Evolutionary conservation across 306 rosid genomes (phyloP).

Genomic region (Vicia faba): DNA sequence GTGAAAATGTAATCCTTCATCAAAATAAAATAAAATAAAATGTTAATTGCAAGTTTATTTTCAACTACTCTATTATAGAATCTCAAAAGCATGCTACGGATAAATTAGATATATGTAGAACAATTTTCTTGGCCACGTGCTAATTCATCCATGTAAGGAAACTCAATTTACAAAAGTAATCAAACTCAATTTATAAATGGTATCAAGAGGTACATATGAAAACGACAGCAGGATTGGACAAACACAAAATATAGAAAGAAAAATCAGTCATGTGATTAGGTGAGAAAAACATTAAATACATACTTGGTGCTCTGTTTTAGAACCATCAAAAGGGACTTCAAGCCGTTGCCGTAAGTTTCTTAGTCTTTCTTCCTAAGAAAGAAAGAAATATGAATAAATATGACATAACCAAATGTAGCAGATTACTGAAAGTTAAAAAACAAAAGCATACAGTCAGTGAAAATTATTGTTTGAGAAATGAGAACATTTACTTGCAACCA

Average conservation of each 20-base stretch:
- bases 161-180: not conserved
- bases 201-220: slow-evolving; percentile 13
- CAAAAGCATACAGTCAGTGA: slow-evolving; percentile 3
- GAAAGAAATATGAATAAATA: slow-evolving; percentile 18
- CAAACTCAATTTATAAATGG: not conserved
- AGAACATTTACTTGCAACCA: slow-evolving; percentile 1
- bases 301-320: slow-evolving; percentile 83
- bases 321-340: slow-evolving; percentile 88
- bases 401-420: slow-evolving; percentile 25
- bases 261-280: slow-evolving; percentile 11
- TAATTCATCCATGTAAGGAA: slow-evolving; percentile 2
- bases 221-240: slow-evolving; percentile 17
- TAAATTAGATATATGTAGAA: not conserved
- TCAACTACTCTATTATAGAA: slow-evolving; percentile 6
- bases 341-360: slow-evolving; percentile 59
- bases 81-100: slow-evolving; percentile 10
- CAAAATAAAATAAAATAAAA: slow-evolving; percentile 5
- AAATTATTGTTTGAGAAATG: not conserved
- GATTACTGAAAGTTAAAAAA: slow-evolving; percentile 7
- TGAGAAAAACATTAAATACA: slow-evolving; percentile 33
- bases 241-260: slow-evolving; percentile 7
- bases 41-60: slow-evolving; percentile 6
- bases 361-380: slow-evolving; percentile 78
- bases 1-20: slow-evolving; percentile 4
- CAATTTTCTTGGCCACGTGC: slow-evolving; percentile 19